Evolutionary conservation across 2,329 filamentous ascomycete genomes (phyloP).

Genomic region (Diaporthe velutina): DNA sequence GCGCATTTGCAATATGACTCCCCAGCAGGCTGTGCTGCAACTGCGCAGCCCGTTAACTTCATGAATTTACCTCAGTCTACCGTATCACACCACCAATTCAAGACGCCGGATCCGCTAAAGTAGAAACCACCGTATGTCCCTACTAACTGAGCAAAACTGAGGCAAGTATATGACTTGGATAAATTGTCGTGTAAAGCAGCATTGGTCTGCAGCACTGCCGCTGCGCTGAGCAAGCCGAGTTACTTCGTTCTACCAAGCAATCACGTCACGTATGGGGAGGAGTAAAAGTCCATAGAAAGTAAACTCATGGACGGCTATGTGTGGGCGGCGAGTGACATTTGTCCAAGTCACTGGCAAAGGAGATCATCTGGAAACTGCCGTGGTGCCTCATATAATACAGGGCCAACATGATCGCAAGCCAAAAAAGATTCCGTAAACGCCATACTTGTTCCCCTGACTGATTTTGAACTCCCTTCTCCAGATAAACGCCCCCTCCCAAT

Average conservation of each 20-base stretch:
- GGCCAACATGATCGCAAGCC: neutral
- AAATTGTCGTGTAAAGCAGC: no score
- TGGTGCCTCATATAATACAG: neutral
- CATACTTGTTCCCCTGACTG: neutral
- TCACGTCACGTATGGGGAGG: neutral
- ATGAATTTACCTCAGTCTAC: no score
- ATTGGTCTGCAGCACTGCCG: no score
- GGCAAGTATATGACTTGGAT: no score
- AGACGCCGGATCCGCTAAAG: no score
- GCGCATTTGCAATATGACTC: no score
- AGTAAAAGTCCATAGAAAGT: neutral
- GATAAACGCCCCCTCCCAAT: neutral
- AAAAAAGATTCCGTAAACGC: neutral
- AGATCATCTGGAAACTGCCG: neutral
- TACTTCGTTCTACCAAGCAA: neutral
- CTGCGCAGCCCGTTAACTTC: no score
- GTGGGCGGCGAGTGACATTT: neutral
- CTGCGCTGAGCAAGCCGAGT: no score
- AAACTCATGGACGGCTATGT: neutral
- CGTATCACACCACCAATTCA: no score
- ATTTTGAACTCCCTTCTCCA: neutral
- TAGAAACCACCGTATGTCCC: no score
- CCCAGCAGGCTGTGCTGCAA: no score
- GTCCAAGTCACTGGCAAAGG: neutral
- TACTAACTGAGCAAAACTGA: no score